Base-by-base conservation (phyloP, 2,329 filamentous ascomycete genomes). In the Truncatella angustata region DNA sequence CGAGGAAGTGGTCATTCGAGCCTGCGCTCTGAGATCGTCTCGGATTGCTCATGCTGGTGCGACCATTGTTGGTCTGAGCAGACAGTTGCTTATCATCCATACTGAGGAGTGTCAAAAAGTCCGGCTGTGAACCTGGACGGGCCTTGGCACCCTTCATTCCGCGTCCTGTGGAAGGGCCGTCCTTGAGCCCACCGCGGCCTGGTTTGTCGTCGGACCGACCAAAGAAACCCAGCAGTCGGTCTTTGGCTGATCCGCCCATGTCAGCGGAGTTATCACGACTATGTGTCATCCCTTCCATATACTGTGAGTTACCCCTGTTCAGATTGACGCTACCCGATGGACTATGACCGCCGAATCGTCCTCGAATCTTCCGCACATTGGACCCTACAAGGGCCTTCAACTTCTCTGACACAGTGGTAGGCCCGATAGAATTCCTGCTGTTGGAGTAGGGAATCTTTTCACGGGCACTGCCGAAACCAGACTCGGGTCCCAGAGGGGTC, bases 221-320 rank as follows among this genome's bases (percentile, higher is more conserved):
- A 72, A 72, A 79, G 73, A 73, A 79, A 53, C 73, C 76, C 48
- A 63, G 63, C 18, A 76, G 64, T 5, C 71, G 68, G 35, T 73
- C 73, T 54, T 71, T 74, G 5, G 61, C 50, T 5, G 69, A 63
- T 2, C 63, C 59, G 9, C 52, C 59, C 14, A 34, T 48, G 23
- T 52, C 48, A 56, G 59, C 50, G 9, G 73, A 73, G 42, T 67
- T 70, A 40, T 65, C 70, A 28, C 71, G 70, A 53, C 71, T 75
- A 55, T 74, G 73, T 11, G 55, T 54, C 48, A 58, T 52, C 2
- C 63, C 51, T 21, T 72, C 68, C 53, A 73, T 67, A 55, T 78
- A 80, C 57, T 82, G 80, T 7, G 80, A 80, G 57, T 77, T 79
- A 5, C 78, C 76, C 44, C 77, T 70, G 63, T 82, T 73, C 56